Base-by-base conservation (phyloP, 1,284 basidiomycete species). In the Puccinia coronata region DNA sequence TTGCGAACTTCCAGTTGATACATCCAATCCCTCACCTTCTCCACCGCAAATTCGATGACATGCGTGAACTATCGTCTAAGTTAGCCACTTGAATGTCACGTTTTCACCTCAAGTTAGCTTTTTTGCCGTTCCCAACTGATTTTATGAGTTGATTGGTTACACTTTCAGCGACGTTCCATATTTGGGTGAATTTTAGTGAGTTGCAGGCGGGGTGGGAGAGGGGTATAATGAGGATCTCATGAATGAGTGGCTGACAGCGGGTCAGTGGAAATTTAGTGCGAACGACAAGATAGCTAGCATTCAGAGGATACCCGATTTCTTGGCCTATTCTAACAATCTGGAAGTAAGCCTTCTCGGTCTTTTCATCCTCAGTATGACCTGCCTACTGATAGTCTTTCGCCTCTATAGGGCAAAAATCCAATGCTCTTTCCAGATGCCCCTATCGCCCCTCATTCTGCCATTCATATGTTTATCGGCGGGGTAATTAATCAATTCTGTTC, bases 391-490 rank as follows among this genome's bases (percentile, higher is more conserved):
- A 39, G 16, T 59, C 16, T 47, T 16, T 69, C 2, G 11, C 28
- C 3, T 36, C n/a, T n/a, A n/a, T n/a, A 79, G 76, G 76, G 76
- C 14, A 8, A 57, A 59, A 55, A 79, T 39, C 76, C 76, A 4
- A 49, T 69, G 61, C 23, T 70, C 25, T 79, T 79, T 70, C 51
- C 61, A 16, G 55, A 79, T 28, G 51, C 76, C 39, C 23, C 47
- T n/a, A 49, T 41, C 43, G 51, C 63, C 69, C 78, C 78, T 71
- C 78, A 80, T 63, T 14, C 63, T 3, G 67, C 69, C 16, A 63
- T 80, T 47, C 78, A 80, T 43, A 43, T 36, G 25, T 31, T 80
- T 5, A 80, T 80, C 2, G 78, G 78, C 11, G 78, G 78, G 3
- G 78, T 80, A 25, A 71, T 69, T 59, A 53, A 28, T 36, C 28